phyloP scores from a whole-genome alignment of 2,329 filamentous ascomycete species.

The Arthrobotrys conoides region DNA sequence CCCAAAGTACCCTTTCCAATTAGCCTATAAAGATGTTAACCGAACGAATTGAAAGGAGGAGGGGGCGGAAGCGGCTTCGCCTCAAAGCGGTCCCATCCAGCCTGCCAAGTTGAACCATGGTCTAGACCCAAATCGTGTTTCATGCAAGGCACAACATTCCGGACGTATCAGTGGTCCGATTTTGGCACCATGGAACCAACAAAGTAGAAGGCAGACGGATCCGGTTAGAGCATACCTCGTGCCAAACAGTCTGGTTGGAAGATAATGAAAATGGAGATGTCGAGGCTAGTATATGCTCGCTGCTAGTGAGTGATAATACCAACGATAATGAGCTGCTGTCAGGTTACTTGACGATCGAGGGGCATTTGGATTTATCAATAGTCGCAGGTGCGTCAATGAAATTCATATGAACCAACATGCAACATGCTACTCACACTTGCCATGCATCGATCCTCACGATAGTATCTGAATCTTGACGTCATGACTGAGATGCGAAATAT shows the following conservation, averaged over 20 bases:
- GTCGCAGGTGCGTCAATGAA: neutral
- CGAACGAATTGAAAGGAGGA: slow-evolving; percentile 17
- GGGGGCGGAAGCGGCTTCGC: neutral
- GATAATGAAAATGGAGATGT: neutral
- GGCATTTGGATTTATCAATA: neutral
- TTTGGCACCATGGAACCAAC: neutral
- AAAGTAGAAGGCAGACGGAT: neutral
- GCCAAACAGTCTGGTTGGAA: neutral
- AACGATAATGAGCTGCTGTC: neutral
- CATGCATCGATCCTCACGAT: no score
- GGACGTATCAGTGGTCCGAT: neutral
- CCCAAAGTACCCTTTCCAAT: neutral
- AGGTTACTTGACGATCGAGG: neutral
- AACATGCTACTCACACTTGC: no score
- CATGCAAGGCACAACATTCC: slow-evolving; percentile 20
- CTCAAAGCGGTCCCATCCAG: neutral
- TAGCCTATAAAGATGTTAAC: neutral
- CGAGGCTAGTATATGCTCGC: neutral
- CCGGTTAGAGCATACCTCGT: slow-evolving; percentile 15
- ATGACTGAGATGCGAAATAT: neutral
- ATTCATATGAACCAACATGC: neutral
- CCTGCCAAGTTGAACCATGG: neutral
- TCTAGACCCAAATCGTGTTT: neutral
- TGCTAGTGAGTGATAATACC: neutral
- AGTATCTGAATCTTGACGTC: no score